Base-by-base conservation (phyloP, 2,329 filamentous ascomycete genomes). In the Pseudogymnoascus sp. region DNA sequence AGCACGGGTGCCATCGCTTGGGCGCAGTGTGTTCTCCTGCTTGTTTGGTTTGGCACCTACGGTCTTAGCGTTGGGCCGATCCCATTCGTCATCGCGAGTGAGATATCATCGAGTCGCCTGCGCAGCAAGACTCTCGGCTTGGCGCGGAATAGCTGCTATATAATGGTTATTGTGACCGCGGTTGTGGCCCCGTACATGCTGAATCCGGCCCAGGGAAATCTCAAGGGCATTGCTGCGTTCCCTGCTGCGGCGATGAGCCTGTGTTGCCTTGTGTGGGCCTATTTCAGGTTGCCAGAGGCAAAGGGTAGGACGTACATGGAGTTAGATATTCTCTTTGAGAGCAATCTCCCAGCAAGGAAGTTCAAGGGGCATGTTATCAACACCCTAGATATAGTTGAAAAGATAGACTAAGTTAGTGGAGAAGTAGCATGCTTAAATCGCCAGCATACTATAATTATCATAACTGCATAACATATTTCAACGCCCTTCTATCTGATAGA, bases 111-210 rank as follows among this genome's bases (percentile, higher is more conserved):
- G 2, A 67, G 72, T 2, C 67, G 67, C 2, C 69, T 79, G 2
- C 72, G 76, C 5, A 72, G 72, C 2, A 72, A 73, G 61, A 79
- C 76, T 1, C 73, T 75, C 15, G 73, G 73, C 1, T 64, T 78
- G 13, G 74, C 74, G 18, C 76, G 4, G 72, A 72, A 0, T 76
- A 78, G 64, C 70, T 95, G 87, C 82, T 95, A 73, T 15, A 60
- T 75, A 5, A 72, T 75, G 62, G 75, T 74, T 1, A 62, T 67
- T 9, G 25, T 67, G n/a, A 64, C 64, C 62, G 66, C 65, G 33
- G 63, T 6, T 77, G 93, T 70, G 77, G 91, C 72, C 86, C 95
- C 74, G 88, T 90, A 40, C 92, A 94, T 78, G 63, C 63, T 65
- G 9, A 78, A 79, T 65, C 61, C 61, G 1, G 48, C 27, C 2